phyloP scores from a whole-genome alignment of 306 rosid genomes.

The Crataegus laevigata region DNA sequence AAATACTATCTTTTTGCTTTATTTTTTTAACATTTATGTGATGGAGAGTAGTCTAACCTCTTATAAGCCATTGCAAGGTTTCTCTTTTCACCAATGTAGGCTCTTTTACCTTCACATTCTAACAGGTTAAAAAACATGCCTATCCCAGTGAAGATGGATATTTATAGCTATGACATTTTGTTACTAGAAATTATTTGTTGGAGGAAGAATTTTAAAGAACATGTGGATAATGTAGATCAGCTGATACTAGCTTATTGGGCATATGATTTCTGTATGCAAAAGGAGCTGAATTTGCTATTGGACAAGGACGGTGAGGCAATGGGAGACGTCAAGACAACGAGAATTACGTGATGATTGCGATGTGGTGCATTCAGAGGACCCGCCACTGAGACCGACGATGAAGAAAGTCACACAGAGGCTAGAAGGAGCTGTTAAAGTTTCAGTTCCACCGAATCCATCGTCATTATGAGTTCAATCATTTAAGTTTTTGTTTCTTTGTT shows the following conservation, averaged over 20 bases:
- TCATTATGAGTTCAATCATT: background rate
- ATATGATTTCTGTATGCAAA: background rate
- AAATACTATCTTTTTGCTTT: too few relatives aligned
- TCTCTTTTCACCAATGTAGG: too few relatives aligned
- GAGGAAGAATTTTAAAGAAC: background rate
- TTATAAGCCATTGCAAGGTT: too few relatives aligned
- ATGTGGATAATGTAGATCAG: background rate
- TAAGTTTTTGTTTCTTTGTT: background rate
- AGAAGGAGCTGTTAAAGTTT: constrained; percentile 13
- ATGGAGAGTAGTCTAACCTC: too few relatives aligned
- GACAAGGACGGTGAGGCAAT: background rate
- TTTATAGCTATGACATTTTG: background rate
- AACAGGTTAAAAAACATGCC: background rate
- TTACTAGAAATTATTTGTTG: background rate
- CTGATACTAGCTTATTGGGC: constrained; percentile 16
- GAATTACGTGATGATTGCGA: constrained; percentile 8
- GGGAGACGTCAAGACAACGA: background rate
- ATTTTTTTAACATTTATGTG: too few relatives aligned
- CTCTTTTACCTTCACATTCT: too few relatives aligned
- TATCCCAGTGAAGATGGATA: background rate
- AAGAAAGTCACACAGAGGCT: constrained; percentile 3
- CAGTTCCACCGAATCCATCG: constrained; percentile 9
- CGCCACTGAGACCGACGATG: constrained; percentile 7
- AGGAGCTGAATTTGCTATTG: background rate
- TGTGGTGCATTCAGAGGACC: constrained; percentile 29